These are phyloP conservation scores for Alternaria sp. DNA, from an alignment of 2,329 filamentous ascomycete species.

Conservation along the genomic window DNA sequence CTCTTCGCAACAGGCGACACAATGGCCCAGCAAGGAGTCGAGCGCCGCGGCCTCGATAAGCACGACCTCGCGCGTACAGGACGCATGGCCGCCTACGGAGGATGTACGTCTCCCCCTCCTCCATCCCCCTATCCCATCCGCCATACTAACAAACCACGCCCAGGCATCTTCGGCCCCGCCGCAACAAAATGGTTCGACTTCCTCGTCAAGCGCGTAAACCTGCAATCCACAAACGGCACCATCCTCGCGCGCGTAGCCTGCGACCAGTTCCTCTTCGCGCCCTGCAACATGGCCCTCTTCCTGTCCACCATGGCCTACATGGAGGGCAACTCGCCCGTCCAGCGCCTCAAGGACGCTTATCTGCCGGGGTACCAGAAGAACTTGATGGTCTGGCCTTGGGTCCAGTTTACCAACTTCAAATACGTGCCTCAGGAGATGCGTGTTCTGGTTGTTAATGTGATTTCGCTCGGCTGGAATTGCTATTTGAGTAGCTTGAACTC, in stretches of 20 bases:
- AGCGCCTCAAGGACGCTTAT: conserved; percentile 78
- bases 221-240: conserved; percentile 70
- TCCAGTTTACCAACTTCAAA: conserved; percentile 87
- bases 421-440: conserved; percentile 83
- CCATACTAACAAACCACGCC: conserved; percentile 3
- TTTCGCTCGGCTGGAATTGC: conserved; percentile 65
- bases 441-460: conserved; percentile 83
- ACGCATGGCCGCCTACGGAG: conserved; percentile 82
- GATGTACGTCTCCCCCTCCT: conserved; percentile 60
- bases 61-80: conserved; percentile 74
- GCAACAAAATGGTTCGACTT: conserved; percentile 87
- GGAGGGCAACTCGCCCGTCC: conserved; percentile 68
- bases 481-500: conserved; percentile 50
- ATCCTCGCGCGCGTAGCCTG: conserved; percentile 75
- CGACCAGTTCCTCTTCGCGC: conserved; percentile 85
- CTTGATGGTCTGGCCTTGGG: conserved; percentile 85
- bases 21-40: conserved; percentile 88
- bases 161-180: conserved; percentile 83
- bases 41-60: conserved; percentile 76
- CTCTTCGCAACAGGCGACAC: conserved; percentile 92
- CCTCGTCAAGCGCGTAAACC: conserved; percentile 71
- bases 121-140: neutral
- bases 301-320: conserved; percentile 82
- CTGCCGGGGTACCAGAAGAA: conserved; percentile 76
- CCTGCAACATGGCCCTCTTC: conserved; percentile 80